These are phyloP conservation scores for Botrytis byssoidea DNA, from an alignment of 2,329 filamentous ascomycete genomes.

Conservation along the genomic window DNA sequence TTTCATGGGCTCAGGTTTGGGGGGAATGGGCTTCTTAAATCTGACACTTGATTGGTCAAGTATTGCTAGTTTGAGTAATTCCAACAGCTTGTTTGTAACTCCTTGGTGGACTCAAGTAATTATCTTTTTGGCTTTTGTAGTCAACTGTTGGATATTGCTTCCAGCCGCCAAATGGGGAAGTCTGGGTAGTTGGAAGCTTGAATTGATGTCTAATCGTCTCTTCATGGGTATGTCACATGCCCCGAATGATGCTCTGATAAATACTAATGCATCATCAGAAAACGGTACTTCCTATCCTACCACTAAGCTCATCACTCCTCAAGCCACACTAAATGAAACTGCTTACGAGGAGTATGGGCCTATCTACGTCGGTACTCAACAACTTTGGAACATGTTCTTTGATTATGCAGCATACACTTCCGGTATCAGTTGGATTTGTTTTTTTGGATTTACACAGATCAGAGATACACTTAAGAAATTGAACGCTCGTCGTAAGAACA, in stretches of 20 bases:
- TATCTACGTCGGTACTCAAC: slow-evolving; percentile 57
- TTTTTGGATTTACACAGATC: slow-evolving; percentile 54
- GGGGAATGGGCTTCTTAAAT: slow-evolving; percentile 61
- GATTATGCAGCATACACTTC: slow-evolving; percentile 59
- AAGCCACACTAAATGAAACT: slow-evolving; percentile 41
- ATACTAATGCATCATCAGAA: slow-evolving; percentile 20
- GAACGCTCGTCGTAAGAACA: slow-evolving; percentile 40
- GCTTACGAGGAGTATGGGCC: slow-evolving; percentile 50
- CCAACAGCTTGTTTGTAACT: slow-evolving; percentile 52
- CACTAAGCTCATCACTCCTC: slow-evolving; percentile 38
- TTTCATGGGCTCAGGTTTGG: slow-evolving; percentile 59
- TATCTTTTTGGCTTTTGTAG: slow-evolving; percentile 53
- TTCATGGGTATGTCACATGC: slow-evolving; percentile 43
- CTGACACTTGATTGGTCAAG: slow-evolving; percentile 61
- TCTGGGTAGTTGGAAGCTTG: slow-evolving; percentile 50
- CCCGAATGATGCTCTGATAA: not conserved
- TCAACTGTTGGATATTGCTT: slow-evolving; percentile 58
- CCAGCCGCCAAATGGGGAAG: slow-evolving; percentile 59
- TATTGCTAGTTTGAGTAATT: slow-evolving; percentile 46
- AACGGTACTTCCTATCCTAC: slow-evolving; percentile 42
- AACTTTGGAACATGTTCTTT: slow-evolving; percentile 59
- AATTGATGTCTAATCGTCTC: slow-evolving; percentile 58
- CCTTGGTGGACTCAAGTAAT: slow-evolving; percentile 60
- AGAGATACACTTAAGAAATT: slow-evolving; percentile 47
- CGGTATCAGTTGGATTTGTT: slow-evolving; percentile 56